Evolutionary conservation across 257 asterid genomes (phyloP), one percentile per base, ranked within the genome.

Genomic region (Lycium ferocissimum): DNA sequence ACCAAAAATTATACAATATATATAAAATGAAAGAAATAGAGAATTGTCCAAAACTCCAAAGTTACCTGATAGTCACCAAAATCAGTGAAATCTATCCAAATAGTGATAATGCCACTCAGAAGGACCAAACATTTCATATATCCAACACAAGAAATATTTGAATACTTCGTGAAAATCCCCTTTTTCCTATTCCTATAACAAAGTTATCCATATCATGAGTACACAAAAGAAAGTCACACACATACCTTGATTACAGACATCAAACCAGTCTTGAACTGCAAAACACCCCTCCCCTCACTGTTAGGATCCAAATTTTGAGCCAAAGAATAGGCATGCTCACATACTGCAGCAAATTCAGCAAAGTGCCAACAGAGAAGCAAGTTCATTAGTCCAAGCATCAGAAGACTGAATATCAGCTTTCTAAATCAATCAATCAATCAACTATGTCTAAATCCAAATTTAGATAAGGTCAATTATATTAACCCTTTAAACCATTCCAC

Each of bases 241-340:
- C 63, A 78, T 95, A 96, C 99, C 99, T 96, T 96, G 89, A 96
- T 96, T 81, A 96, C 97, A 85, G 99, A 97, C 98, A 94, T 94
- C 90, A 97, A 90, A 56, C 99, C 98, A 80, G 98, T 96, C 93
- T 95, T 96, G 91, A 96, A 96, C 95, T 96, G 99, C 90, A 96
- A 86, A 61, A 96, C 99, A 71, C 99, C 99, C 93, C 99, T 92
- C 82, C 99, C 99, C 90, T 96, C 99, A 54, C 99, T 96, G 85
- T 96, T 95, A 65, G 99, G 99, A 85, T 96, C 99, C 91, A 96
- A 91, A 91, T 95, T 96, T 93, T 96, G 99, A 73, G 99, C 95
- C 93, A 96, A 87, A 17, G 97, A 92, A 89, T 96, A 95, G 79
- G 98, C 99, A 92, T 94, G 97, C 91, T 97, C 99, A 85, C 98